Conservation (phyloP, 2,329 filamentous ascomycete genomes). For the Paramyrothecium roridum region DNA sequence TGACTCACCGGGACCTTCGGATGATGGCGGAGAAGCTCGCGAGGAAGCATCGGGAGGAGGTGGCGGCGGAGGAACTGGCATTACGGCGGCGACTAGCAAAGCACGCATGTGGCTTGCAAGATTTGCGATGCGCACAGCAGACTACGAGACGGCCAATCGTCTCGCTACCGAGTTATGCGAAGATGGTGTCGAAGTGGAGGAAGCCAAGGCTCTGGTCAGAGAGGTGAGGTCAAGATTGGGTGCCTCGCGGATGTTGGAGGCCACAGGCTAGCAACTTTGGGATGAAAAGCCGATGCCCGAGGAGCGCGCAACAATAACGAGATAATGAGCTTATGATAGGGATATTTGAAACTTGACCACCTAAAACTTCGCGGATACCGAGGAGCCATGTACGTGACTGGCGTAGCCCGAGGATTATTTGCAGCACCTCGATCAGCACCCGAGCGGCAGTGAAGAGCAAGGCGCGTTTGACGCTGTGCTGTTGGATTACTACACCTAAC, state of each 20-base stretch:
- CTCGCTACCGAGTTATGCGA: conserved; percentile 89
- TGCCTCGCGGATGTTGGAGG: conserved; percentile 27
- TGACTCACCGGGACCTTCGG: conserved; percentile 43
- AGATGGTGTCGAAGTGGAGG: conserved; percentile 94
- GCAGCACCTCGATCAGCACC: too few relatives aligned
- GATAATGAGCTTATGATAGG: background rate
- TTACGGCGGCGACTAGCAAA: conserved; percentile 87
- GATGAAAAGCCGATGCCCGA: background rate
- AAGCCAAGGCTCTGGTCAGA: conserved; percentile 87
- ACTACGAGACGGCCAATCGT: conserved; percentile 73
- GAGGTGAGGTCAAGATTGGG: conserved; percentile 80
- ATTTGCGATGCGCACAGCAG: conserved; percentile 71
- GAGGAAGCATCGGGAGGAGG: conserved; percentile 25
- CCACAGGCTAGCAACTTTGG: conserved; percentile 11
- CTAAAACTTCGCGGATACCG: too few relatives aligned
- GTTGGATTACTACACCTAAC: too few relatives aligned
- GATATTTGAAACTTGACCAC: background rate
- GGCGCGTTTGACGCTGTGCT: too few relatives aligned
- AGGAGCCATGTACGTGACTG: too few relatives aligned
- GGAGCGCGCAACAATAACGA: background rate
- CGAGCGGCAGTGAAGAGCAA: too few relatives aligned
- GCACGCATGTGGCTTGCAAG: conserved; percentile 91
- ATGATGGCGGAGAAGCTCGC: conserved; percentile 31
- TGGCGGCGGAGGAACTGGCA: conserved; percentile 65
- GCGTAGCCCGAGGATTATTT: too few relatives aligned